Evolutionary conservation across 2,329 filamentous ascomycete species (phyloP).

Genomic region (Nakataea oryzae): DNA sequence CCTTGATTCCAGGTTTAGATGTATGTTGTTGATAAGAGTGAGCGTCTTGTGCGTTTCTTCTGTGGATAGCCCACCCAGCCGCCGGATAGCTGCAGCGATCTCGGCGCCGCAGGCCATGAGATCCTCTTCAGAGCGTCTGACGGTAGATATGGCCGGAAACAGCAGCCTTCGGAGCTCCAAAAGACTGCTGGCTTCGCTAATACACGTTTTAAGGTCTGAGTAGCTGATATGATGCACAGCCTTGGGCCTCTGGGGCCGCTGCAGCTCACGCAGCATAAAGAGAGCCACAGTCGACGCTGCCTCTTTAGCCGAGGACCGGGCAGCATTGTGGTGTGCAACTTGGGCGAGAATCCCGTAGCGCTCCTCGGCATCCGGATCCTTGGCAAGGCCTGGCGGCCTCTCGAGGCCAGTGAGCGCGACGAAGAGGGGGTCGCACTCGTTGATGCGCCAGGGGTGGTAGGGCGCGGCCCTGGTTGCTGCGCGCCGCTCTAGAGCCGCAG

Average conservation of each 20-base stretch:
- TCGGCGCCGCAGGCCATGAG: slow-evolving; percentile 4
- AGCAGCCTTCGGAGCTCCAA: slow-evolving; percentile 15
- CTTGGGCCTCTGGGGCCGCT: not conserved
- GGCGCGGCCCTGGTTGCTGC: not conserved
- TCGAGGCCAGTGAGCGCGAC: slow-evolving; percentile 18
- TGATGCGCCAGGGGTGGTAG: slow-evolving; percentile 24
- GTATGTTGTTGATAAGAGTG: slow-evolving; percentile 29
- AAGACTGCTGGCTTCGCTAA: slow-evolving; percentile 3
- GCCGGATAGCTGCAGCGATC: not conserved
- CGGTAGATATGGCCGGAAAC: slow-evolving; percentile 9
- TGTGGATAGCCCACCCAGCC: slow-evolving; percentile 7
- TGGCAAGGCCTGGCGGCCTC: not conserved
- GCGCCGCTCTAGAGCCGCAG: not conserved
- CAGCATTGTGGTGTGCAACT: not conserved
- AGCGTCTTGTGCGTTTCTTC: slow-evolving; percentile 12
- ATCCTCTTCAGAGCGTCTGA: slow-evolving; percentile 8
- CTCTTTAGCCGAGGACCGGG: not conserved
- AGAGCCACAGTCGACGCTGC: not conserved
- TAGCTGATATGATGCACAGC: not conserved
- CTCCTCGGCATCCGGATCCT: not conserved
- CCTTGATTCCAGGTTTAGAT: slow-evolving; percentile 18
- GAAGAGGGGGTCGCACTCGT: slow-evolving; percentile 31
- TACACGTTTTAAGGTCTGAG: not conserved
- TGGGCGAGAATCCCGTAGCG: not conserved
- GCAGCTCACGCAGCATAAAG: not conserved